phyloP scores from a whole-genome alignment of 805 yeast species.

The Phaffomyces opuntiae region DNA sequence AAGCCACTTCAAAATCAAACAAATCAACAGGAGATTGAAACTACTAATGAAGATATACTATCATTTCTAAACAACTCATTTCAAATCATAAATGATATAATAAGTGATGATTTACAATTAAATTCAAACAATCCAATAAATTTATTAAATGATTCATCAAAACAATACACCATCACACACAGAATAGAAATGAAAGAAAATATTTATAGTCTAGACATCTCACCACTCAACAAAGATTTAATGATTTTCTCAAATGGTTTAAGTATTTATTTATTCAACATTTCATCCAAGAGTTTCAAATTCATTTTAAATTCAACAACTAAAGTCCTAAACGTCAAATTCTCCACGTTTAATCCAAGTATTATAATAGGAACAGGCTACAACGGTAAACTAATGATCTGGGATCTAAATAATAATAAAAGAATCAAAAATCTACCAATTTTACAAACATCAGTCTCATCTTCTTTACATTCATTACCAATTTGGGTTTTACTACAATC shows the following conservation, averaged over 20 bases:
- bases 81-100: too few species aligned
- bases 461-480: slow-evolving; percentile 21
- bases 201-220: slow-evolving; percentile 14
- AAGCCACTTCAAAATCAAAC: too few species aligned
- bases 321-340: slow-evolving; percentile 31
- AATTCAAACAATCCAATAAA: too few species aligned
- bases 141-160: too few species aligned
- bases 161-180: slow-evolving; percentile 5
- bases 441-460: slow-evolving; percentile 10
- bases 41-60: too few species aligned
- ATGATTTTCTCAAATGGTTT: slow-evolving; percentile 14
- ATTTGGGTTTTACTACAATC: slow-evolving; percentile 16
- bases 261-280: slow-evolving; percentile 16
- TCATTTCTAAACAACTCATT: too few species aligned
- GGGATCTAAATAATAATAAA: slow-evolving; percentile 30
- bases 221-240: slow-evolving; percentile 16
- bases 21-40: too few species aligned
- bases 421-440: slow-evolving; percentile 11
- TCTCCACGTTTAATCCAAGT: slow-evolving; percentile 32
- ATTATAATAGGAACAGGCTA: slow-evolving; percentile 41
- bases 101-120: too few species aligned
- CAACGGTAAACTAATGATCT: slow-evolving; percentile 44
- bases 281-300: slow-evolving; percentile 23
- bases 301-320: slow-evolving; percentile 35
- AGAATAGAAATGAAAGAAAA: not conserved